A percentile compares a stretch with the other conserved stretches of the same genome.
These are phyloP conservation scores for Dioscorea dumetorum DNA, from an alignment of 106 monocot genomes.

Conservation along the genomic window DNA sequence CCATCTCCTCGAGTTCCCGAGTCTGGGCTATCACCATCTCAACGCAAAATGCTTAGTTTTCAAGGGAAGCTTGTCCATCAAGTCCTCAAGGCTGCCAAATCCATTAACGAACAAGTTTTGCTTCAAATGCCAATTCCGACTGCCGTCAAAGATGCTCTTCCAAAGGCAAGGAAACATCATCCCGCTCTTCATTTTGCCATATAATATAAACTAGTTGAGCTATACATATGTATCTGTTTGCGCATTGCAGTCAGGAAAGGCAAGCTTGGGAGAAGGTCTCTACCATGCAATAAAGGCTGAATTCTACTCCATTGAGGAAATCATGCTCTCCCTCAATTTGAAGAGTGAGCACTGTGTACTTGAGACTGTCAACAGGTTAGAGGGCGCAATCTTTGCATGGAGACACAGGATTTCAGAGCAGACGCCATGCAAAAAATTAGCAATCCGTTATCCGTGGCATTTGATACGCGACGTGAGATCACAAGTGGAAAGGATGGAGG, in stretches of 20 bases:
- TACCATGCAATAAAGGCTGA: constrained; percentile 40
- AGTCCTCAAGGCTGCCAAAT: constrained; percentile 85
- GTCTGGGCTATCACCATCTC: constrained; percentile 53
- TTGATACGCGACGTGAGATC: constrained; percentile 36
- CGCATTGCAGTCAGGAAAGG: constrained; percentile 70
- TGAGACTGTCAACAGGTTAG: constrained; percentile 66
- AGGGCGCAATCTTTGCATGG: constrained; percentile 72
- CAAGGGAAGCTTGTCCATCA: constrained; percentile 79
- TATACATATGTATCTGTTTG: neutral
- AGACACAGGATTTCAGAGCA: constrained; percentile 44
- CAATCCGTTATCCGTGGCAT: constrained; percentile 31
- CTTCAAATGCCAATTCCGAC: constrained; percentile 71
- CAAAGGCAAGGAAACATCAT: constrained; percentile 43
- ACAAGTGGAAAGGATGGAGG: constrained; percentile 28
- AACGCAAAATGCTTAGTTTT: constrained; percentile 66
- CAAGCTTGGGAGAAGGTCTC: constrained; percentile 62
- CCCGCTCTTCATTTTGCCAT: too few relatives aligned
- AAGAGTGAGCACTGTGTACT: constrained; percentile 70
- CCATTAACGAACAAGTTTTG: constrained; percentile 85
- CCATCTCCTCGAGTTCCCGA: constrained; percentile 81
- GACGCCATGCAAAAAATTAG: constrained; percentile 23
- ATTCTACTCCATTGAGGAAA: constrained; percentile 47
- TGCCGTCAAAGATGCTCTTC: constrained; percentile 58
- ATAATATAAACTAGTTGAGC: too few relatives aligned
- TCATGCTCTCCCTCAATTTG: constrained; percentile 55